Conservation (phyloP, 495 filamentous ascomycete species). For the Hypoxylon intermedium region DNA sequence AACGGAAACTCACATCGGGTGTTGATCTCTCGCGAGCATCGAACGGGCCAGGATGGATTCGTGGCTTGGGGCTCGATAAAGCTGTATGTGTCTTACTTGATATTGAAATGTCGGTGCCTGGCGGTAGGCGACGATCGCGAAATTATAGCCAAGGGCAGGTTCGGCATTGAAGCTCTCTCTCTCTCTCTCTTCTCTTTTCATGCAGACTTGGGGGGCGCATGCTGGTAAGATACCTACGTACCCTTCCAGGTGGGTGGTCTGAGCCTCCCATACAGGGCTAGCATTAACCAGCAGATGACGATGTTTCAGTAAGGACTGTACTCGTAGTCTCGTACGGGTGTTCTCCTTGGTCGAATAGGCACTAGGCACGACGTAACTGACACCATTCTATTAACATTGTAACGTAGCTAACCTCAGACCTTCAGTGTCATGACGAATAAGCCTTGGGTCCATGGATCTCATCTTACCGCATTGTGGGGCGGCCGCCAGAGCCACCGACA, state of each 20-base stretch:
- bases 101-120: slow-evolving; percentile 13
- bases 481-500: not conserved
- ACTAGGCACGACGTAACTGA: slow-evolving; percentile 6
- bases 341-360: slow-evolving; percentile 19
- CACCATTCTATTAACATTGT: slow-evolving; percentile 27
- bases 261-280: slow-evolving; percentile 12
- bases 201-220: slow-evolving; percentile 19
- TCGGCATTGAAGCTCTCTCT: not conserved
- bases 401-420: slow-evolving; percentile 9
- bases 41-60: slow-evolving; percentile 4
- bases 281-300: slow-evolving; percentile 1
- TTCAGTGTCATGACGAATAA: slow-evolving; percentile 13
- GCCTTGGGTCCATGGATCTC: slow-evolving; percentile 24
- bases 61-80: slow-evolving; percentile 1
- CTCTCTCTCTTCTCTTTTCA: no score
- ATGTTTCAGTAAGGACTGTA: slow-evolving; percentile 5
- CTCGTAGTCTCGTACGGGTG: slow-evolving; percentile 11
- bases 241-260: slow-evolving; percentile 7
- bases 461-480: slow-evolving; percentile 38
- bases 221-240: not conserved
- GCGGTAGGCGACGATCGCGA: slow-evolving; percentile 6
- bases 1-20: not conserved
- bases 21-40: not conserved
- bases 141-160: not conserved
- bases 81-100: not conserved